phyloP scores from a whole-genome alignment of 1,284 basidiomycete species.

The Xanthoconium separans region DNA sequence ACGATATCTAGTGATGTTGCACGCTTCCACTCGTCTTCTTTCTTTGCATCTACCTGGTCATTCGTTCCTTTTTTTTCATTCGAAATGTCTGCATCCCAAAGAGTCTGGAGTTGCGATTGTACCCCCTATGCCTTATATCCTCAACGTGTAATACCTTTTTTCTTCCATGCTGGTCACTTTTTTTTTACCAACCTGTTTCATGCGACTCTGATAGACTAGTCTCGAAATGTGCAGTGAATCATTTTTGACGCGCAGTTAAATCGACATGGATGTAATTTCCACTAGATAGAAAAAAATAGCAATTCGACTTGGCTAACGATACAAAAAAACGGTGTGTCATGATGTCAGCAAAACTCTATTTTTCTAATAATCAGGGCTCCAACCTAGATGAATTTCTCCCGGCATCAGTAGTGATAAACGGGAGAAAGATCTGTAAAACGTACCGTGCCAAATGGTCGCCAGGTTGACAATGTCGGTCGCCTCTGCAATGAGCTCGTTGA shows the following conservation, averaged over 20 bases:
- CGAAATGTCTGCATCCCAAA: constrained; percentile 16
- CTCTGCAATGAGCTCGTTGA: constrained; percentile 91
- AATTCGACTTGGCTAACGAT: constrained; percentile 4
- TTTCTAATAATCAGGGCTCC: constrained; percentile 37
- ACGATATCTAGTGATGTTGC: constrained; percentile 10
- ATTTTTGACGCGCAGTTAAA: constrained; percentile 13
- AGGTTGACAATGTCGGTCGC: constrained; percentile 81
- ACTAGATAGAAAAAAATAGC: constrained; percentile 11
- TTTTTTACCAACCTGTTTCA: constrained; percentile 8
- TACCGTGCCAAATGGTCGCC: constrained; percentile 77
- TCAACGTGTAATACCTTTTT: constrained; percentile 31
- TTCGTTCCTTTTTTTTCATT: constrained; percentile 12
- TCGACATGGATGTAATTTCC: constrained; percentile 13
- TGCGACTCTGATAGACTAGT: constrained; percentile 27
- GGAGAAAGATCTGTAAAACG: no score
- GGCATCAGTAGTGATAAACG: constrained; percentile 1
- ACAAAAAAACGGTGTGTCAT: constrained; percentile 1
- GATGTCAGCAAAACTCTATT: neutral
- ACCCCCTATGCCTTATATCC: constrained; percentile 22
- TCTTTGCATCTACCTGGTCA: constrained; percentile 18
- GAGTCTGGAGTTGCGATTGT: constrained; percentile 19
- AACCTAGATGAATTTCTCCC: constrained; percentile 24
- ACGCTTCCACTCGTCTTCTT: neutral
- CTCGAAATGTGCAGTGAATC: constrained; percentile 18
- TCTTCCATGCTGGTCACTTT: constrained; percentile 14